A percentile compares a stretch with the other conserved stretches of the same genome.
These are phyloP conservation scores for Salvia miltiorrhiza DNA, from an alignment of 257 asterid genomes.

Conservation along the genomic window DNA sequence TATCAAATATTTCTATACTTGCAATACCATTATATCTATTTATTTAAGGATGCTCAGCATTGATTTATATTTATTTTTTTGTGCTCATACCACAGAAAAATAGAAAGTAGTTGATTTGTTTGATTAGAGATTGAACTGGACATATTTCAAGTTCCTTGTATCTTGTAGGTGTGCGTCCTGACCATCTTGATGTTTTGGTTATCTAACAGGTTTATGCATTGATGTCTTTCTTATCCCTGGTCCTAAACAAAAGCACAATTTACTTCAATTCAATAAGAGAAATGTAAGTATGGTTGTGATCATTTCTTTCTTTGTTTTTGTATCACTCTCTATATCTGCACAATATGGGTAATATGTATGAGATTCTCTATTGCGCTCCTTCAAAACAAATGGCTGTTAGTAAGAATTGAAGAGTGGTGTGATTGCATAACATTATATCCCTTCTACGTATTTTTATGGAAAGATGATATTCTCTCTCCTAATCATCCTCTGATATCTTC, in stretches of 20 bases:
- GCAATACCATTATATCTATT: not conserved
- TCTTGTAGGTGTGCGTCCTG: conserved; percentile 15
- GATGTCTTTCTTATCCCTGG: conserved; percentile 86
- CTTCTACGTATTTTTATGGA: not conserved
- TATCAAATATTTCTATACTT: not conserved
- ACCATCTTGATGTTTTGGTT: conserved; percentile 28
- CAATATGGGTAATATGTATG: not conserved
- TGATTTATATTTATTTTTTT: not conserved
- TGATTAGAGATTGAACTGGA: conserved; percentile 2
- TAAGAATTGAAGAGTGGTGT: conserved; percentile 1
- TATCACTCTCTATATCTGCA: not conserved
- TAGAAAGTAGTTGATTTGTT: not conserved
- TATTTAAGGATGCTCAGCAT: not conserved
- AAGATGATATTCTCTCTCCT: not conserved
- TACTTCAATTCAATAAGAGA: conserved; percentile 95
- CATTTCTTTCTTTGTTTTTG: conserved; percentile 1
- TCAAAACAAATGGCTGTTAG: not conserved
- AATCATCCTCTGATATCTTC: not conserved
- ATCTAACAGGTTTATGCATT: conserved; percentile 84
- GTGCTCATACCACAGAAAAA: not conserved
- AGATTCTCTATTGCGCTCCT: not conserved
- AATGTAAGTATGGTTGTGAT: conserved; percentile 59
- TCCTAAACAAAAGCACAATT: conserved; percentile 62
- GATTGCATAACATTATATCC: not conserved
- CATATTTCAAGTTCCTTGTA: conserved; percentile 6